phyloP scores from a whole-genome alignment of 1,139 yeast genomes.

The Scheffersomyces cryptocercus region DNA sequence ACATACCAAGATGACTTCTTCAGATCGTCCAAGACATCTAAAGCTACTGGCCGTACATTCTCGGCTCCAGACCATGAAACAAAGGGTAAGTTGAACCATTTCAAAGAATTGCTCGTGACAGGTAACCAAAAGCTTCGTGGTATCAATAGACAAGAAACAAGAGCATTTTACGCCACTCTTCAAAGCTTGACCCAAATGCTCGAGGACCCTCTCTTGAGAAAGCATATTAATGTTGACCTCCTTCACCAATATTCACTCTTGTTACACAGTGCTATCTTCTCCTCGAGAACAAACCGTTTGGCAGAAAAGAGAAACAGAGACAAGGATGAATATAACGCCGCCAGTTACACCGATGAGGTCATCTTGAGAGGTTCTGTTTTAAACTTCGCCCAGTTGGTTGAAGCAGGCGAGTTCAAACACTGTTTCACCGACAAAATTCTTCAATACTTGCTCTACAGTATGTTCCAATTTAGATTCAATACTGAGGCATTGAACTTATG shows the following conservation, averaged over 20 bases:
- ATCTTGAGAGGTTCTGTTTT: slow-evolving; percentile 36
- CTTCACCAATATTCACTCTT: not conserved
- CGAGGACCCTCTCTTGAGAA: slow-evolving; percentile 29
- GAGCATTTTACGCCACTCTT: slow-evolving; percentile 23
- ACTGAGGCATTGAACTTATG: slow-evolving; percentile 41
- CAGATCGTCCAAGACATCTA: not conserved
- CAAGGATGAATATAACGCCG: slow-evolving; percentile 34
- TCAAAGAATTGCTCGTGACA: slow-evolving; percentile 27
- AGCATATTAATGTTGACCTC: slow-evolving; percentile 13
- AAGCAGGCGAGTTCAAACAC: slow-evolving; percentile 29
- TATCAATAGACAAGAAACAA: slow-evolving; percentile 14
- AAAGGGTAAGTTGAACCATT: slow-evolving; percentile 24
- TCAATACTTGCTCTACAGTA: slow-evolving; percentile 29
- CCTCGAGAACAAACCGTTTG: slow-evolving; percentile 29
- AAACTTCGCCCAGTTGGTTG: slow-evolving; percentile 32
- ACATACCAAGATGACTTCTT: not conserved
- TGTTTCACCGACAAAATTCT: slow-evolving; percentile 7
- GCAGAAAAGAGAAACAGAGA: slow-evolving; percentile 38
- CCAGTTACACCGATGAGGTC: slow-evolving; percentile 29
- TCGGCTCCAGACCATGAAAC: slow-evolving; percentile 19
- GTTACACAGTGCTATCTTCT: not conserved
- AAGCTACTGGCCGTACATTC: slow-evolving; percentile 10
- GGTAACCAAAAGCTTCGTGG: slow-evolving; percentile 20
- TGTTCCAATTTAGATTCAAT: slow-evolving; percentile 37
- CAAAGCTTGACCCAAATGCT: slow-evolving; percentile 24